These are phyloP conservation scores for Hygrocybe coccinea DNA, from an alignment of 768 basidiomycete species.

Conservation along the genomic window DNA sequence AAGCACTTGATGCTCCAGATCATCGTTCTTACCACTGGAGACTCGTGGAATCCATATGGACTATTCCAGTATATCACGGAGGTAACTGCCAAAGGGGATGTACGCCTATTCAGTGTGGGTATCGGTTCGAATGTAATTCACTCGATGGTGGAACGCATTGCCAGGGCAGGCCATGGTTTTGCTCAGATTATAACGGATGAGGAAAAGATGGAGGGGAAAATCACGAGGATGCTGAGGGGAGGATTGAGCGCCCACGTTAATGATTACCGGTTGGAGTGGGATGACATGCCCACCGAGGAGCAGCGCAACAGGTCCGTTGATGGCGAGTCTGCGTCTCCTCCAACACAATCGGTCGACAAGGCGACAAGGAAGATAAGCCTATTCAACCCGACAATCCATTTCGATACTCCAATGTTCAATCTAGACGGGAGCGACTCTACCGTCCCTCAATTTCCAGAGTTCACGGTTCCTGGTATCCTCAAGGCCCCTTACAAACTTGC, in stretches of 20 bases:
- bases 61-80: background rate
- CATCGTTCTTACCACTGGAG: background rate
- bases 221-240: background rate
- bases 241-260: background rate
- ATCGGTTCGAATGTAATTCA: background rate
- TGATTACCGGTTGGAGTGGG: conserved; percentile 1
- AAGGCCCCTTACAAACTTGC: conserved; percentile 3
- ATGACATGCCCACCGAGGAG: background rate
- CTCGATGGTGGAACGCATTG: background rate
- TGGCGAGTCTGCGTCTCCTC: background rate
- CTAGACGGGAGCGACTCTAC: background rate
- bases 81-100: background rate
- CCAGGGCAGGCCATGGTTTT: background rate
- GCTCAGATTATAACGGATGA: conserved; percentile 1
- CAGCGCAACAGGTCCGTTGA: background rate
- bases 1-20: conserved; percentile 1
- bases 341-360: background rate
- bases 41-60: background rate
- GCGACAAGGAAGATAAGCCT: background rate
- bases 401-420: background rate
- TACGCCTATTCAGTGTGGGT: conserved; percentile 3
- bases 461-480: background rate
- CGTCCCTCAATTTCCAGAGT: background rate
- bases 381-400: background rate
- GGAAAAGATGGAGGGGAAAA: background rate